Base-by-base conservation (phyloP, 345 rosid species). In the Eucalyptus viminalis region DNA sequence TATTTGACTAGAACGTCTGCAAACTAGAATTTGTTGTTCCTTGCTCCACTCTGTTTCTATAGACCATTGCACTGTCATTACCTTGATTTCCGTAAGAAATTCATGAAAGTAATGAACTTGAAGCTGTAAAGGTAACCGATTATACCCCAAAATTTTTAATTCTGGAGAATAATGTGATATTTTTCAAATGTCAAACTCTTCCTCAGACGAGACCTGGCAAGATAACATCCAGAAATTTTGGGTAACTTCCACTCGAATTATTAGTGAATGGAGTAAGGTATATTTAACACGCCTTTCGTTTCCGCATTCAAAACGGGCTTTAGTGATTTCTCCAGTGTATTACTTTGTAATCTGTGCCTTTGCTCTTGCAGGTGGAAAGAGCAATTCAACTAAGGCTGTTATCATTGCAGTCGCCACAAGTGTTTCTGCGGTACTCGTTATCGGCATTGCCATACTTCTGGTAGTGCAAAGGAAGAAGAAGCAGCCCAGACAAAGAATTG, bases 241-340 rank as follows among this genome's bases (percentile, higher is more conserved):
- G 6, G 1, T 53, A 53, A 53, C 56, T 53, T 53, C 2, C 56
- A 1, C 21, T 53, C 56, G 1, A 53, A 1, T 17, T 53, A 53
- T 53, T 0, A 53, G 2, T 0, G 22, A 53, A 53, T 53, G 56
- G 22, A 1, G 24, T 1, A 0, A 53, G 1, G 21, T 53, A 53
- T 53, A 1, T 53, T 53, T 17, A 53, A 53, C 2, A 53, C 1
- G 56, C 1, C 1, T 53, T 53, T 53, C 21, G 22, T 19, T 7
- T 53, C 56, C 56, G 1, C 56, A 1, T 53, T 17, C 56, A 1
- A 53, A 53, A 53, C 1, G 56, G 9, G 22, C 56, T 53, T 17
- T 1, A 6, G 56, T 53, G 22, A 53, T 53, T 53, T 53, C 21
- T 53, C 56, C 22, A 53, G 24, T 16, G 56, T 51, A 51, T 51